A percentile compares a stretch with the other conserved stretches of the same genome.
Evolutionary conservation across 192 early-diverging fungal species (phyloP).

Genomic region (Helicostylum pulchrum): DNA sequence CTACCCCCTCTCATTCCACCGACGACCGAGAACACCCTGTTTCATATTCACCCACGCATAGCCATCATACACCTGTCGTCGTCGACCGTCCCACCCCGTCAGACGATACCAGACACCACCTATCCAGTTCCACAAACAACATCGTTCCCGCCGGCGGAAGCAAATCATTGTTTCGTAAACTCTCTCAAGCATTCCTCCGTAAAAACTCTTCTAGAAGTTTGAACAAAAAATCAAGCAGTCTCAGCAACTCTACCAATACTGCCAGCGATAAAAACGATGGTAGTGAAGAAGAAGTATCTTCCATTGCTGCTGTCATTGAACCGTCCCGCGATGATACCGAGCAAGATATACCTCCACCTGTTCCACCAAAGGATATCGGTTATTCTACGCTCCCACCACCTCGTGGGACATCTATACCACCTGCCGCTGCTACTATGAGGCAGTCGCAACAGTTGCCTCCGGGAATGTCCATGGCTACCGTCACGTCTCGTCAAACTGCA

Average conservation of each 20-base stretch:
- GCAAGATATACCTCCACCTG: slow-evolving; percentile 3
- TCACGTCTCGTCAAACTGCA: slow-evolving; percentile 9
- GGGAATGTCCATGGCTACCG: slow-evolving; percentile 9
- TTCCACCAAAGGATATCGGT: slow-evolving; percentile 6
- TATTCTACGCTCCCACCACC: not conserved
- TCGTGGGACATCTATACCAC: too few species aligned
- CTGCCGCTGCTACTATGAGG: too few species aligned
- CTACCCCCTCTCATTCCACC: slow-evolving; percentile 6
- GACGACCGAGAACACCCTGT: slow-evolving; percentile 1
- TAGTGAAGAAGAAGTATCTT: not conserved
- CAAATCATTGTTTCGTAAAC: slow-evolving; percentile 14
- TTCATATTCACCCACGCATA: not conserved
- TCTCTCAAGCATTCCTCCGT: slow-evolving; percentile 16
- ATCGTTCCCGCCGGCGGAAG: not conserved
- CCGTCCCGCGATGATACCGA: too few species aligned
- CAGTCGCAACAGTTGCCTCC: not conserved
- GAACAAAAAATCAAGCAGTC: slow-evolving; percentile 4
- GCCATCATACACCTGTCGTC: not conserved
- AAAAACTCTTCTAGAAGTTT: slow-evolving; percentile 7
- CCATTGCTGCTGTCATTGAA: not conserved
- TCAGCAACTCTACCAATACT: not conserved
- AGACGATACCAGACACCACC: not conserved
- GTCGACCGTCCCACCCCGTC: not conserved
- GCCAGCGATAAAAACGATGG: not conserved
- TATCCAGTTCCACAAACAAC: not conserved